Percentiles rank a stretch among this genome's conserved stretches.
phyloP scores from a whole-genome alignment of 2,329 filamentous ascomycete genomes.

The Pseudocercospora macadamiae region DNA sequence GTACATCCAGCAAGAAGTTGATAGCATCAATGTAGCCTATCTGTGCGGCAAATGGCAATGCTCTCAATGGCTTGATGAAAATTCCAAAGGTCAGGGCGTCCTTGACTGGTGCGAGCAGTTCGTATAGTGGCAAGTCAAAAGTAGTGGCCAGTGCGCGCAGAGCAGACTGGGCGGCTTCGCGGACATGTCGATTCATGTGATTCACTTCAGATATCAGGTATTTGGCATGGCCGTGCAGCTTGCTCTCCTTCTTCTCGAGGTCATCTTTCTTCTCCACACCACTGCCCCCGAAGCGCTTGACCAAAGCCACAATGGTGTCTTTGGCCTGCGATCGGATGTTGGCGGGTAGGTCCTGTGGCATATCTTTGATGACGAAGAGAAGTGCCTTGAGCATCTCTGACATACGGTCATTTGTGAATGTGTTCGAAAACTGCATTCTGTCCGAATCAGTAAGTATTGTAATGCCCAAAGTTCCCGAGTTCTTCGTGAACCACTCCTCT shows the following conservation, averaged over 20 bases:
- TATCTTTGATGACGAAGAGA: slow-evolving; percentile 97
- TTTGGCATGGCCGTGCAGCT: slow-evolving; percentile 76
- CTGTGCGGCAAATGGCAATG: slow-evolving; percentile 89
- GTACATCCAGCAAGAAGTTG: slow-evolving; percentile 88
- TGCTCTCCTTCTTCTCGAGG: slow-evolving; percentile 65
- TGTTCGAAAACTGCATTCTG: slow-evolving; percentile 79
- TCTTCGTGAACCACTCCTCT: slow-evolving; percentile 98
- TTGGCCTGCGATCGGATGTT: slow-evolving; percentile 83
- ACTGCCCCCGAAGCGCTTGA: slow-evolving; percentile 78
- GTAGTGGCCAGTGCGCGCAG: slow-evolving; percentile 81
- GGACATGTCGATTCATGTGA: slow-evolving; percentile 95
- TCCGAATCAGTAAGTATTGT: slow-evolving; percentile 83
- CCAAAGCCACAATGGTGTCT: slow-evolving; percentile 72
- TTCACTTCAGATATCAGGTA: slow-evolving; percentile 86
- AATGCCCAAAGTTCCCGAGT: slow-evolving; percentile 88
- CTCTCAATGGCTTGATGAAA: slow-evolving; percentile 90
- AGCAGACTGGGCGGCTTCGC: slow-evolving; percentile 79
- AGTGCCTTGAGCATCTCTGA: slow-evolving; percentile 88
- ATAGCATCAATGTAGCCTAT: slow-evolving; percentile 99
- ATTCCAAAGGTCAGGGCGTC: slow-evolving; percentile 88
- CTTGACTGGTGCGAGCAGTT: slow-evolving; percentile 86
- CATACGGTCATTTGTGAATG: slow-evolving; percentile 81
- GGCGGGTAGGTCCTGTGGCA: slow-evolving; percentile 89
- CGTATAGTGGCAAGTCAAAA: slow-evolving; percentile 77
- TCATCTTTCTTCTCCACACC: slow-evolving; percentile 76